Percentiles rank a stretch among this genome's conserved stretches.
Conservation (phyloP, 2,329 filamentous ascomycete genomes). For the Xylaria sp. region DNA sequence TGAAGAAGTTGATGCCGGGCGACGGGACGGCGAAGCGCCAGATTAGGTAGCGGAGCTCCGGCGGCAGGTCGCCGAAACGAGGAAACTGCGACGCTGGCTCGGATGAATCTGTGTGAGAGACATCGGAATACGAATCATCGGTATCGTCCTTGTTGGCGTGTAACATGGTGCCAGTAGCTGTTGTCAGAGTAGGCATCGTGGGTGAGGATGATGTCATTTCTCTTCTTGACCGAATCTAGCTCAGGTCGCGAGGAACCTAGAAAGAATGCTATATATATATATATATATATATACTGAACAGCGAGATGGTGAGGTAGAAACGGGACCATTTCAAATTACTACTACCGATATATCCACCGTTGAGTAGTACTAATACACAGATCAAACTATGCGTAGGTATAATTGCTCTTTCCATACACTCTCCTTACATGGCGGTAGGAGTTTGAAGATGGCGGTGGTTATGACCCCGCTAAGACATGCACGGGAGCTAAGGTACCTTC, state of each 20-base stretch:
- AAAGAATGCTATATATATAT: neutral
- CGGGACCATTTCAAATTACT: neutral
- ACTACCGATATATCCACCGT: too few relatives aligned
- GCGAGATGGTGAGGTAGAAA: neutral
- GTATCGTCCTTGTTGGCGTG: neutral
- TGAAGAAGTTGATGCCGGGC: slow-evolving; percentile 52
- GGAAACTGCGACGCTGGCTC: slow-evolving; percentile 34
- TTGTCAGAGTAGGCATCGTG: neutral
- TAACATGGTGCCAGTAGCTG: neutral
- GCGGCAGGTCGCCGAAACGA: slow-evolving; percentile 44
- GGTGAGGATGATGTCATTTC: slow-evolving; percentile 22
- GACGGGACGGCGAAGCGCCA: slow-evolving; percentile 44
- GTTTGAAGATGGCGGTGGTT: neutral
- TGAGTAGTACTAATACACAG: too few relatives aligned
- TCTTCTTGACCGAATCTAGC: neutral
- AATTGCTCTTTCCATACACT: neutral
- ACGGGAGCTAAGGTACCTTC: neutral
- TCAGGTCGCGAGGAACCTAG: neutral
- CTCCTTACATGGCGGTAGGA: neutral
- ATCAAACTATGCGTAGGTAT: neutral
- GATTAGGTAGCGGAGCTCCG: slow-evolving; percentile 48
- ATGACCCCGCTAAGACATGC: neutral
- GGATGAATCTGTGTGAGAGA: neutral
- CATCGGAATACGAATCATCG: neutral
- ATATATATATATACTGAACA: neutral